Conservation (phyloP, 2,329 filamentous ascomycete genomes). For the Waltergamsia citrina region DNA sequence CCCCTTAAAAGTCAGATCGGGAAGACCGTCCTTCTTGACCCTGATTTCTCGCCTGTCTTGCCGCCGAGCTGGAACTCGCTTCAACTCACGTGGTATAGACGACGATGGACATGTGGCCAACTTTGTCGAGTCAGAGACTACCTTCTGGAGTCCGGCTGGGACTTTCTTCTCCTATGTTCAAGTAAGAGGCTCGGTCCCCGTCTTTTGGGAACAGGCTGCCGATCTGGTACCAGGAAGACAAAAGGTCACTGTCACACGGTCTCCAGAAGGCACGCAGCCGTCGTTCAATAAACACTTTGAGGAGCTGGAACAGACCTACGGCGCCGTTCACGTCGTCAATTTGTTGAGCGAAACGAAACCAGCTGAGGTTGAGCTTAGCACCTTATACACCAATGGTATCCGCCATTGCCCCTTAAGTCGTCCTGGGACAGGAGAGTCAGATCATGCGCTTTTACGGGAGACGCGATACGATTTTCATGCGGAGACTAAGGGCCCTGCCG, state of each 20-base stretch:
- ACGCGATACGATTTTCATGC: conserved; percentile 97
- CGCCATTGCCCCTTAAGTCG: conserved; percentile 62
- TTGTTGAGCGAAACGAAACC: conserved; percentile 84
- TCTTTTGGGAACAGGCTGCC: conserved; percentile 94
- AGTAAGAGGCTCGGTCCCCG: conserved; percentile 81
- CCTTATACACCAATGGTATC: conserved; percentile 71
- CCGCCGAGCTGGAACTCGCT: conserved; percentile 81
- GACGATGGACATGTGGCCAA: conserved; percentile 97
- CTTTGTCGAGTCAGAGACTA: conserved; percentile 95
- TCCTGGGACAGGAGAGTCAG: conserved; percentile 39
- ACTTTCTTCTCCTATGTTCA: conserved; percentile 90
- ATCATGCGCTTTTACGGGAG: conserved; percentile 66
- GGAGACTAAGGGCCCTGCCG: conserved; percentile 75
- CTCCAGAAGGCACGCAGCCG: conserved; percentile 81
- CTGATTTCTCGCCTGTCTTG: conserved; percentile 90
- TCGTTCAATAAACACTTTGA: conserved; percentile 95
- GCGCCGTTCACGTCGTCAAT: conserved; percentile 87
- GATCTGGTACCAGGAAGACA: conserved; percentile 86
- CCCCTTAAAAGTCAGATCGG: conserved; percentile 57
- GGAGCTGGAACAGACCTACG: conserved; percentile 76
- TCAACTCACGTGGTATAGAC: conserved; percentile 95
- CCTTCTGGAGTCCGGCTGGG: conserved; percentile 73
- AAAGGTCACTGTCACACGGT: conserved; percentile 86
- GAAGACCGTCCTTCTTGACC: conserved; percentile 75
- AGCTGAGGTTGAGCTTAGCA: conserved; percentile 75